Conservation (phyloP, 129 eudicot species). For the Helichrysum umbraculigerum region DNA sequence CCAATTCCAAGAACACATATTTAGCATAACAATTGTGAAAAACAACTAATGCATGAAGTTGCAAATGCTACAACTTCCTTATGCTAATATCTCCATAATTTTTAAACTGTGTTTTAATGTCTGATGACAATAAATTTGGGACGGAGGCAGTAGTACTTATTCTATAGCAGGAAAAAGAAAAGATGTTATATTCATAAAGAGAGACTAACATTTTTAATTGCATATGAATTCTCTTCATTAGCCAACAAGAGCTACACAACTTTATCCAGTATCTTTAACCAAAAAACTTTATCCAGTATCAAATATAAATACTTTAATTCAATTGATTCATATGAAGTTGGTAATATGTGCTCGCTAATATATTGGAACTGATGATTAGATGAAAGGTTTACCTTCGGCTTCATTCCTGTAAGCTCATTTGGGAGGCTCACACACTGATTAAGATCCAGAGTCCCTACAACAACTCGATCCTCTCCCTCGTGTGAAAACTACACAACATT, state of each 20-base stretch:
- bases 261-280: neutral
- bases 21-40: neutral
- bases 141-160: neutral
- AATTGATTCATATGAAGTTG: constrained; percentile 7
- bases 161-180: neutral
- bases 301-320: neutral
- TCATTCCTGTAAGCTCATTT: constrained; percentile 79
- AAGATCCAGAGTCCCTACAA: constrained; percentile 80
- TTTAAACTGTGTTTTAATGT: no score
- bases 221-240: neutral
- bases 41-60: neutral
- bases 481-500: constrained; percentile 51
- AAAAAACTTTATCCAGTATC: neutral
- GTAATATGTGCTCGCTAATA: neutral
- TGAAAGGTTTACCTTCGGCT: constrained; percentile 63
- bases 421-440: constrained; percentile 87
- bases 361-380: neutral
- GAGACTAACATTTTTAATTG: neutral
- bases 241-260: neutral
- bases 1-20: neutral
- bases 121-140: no score
- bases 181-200: neutral
- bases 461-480: constrained; percentile 66
- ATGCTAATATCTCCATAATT: no score
- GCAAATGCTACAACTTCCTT: neutral